phyloP scores from a whole-genome alignment of 2,329 filamentous ascomycete genomes.

The Aspergillus phoenicis region DNA sequence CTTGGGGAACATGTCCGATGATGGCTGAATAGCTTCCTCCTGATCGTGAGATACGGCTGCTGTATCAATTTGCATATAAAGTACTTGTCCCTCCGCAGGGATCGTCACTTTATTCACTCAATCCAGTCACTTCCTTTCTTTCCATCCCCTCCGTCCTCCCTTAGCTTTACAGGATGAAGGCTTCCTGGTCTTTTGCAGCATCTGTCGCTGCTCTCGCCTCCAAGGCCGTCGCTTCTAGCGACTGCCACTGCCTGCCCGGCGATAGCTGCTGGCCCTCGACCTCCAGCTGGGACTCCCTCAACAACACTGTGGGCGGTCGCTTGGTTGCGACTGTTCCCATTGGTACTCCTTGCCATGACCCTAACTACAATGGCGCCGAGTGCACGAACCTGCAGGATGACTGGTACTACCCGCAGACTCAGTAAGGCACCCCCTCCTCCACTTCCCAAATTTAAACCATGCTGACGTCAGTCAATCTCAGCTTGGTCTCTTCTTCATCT shows the following conservation, averaged over 20 bases:
- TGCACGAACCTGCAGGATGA: conserved; percentile 23
- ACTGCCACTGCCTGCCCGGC: conserved; percentile 35
- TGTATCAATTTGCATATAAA: not conserved
- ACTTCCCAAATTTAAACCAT: not conserved
- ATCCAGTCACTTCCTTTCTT: not conserved
- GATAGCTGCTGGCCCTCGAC: conserved; percentile 44
- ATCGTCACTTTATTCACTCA: not conserved
- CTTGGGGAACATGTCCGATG: conserved; percentile 30
- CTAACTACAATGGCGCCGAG: conserved; percentile 26
- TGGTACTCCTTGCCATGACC: conserved; percentile 40
- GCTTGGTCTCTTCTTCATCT: conserved; percentile 32
- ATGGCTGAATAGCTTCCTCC: conserved; percentile 1
- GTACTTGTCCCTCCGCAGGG: not conserved
- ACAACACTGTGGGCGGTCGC: conserved; percentile 41
- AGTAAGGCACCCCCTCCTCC: conserved; percentile 23
- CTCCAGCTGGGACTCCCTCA: conserved; percentile 37
- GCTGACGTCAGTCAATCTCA: conserved; percentile 3
- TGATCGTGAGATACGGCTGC: not conserved
- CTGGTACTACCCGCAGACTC: conserved; percentile 33
- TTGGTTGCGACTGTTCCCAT: conserved; percentile 44
- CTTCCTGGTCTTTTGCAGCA: conserved; percentile 20
- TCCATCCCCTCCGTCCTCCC: conserved; percentile 6
- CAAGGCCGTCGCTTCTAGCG: conserved; percentile 4
- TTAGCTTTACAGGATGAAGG: conserved; percentile 27
- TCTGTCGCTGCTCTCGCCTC: conserved; percentile 20